phyloP scores from a whole-genome alignment of 257 asterid species.

The Solanum sitiens region DNA sequence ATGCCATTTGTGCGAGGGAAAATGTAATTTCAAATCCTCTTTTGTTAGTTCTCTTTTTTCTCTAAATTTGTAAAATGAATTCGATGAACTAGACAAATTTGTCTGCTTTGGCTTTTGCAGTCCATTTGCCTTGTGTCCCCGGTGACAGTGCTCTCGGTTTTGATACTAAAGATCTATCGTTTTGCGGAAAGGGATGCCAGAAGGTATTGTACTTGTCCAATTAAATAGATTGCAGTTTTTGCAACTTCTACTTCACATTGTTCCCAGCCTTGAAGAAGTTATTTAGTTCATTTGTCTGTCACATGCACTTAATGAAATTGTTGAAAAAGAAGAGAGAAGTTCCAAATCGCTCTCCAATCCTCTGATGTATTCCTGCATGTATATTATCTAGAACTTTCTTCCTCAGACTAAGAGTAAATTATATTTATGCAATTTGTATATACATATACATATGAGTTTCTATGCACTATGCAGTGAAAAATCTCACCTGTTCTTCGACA shows the following conservation, averaged over 20 bases:
- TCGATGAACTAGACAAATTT: neutral
- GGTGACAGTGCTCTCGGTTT: slow-evolving; percentile 28
- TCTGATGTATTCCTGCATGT: neutral
- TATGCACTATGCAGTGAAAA: slow-evolving; percentile 1
- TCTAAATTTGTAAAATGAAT: neutral
- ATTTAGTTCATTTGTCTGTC: neutral
- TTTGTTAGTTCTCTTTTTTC: neutral
- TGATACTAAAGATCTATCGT: slow-evolving; percentile 25
- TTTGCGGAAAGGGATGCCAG: slow-evolving; percentile 77
- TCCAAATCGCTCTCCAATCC: neutral
- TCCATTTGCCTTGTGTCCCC: slow-evolving; percentile 50
- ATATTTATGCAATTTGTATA: neutral
- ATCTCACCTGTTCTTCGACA: slow-evolving; percentile 22
- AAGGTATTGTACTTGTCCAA: slow-evolving; percentile 29
- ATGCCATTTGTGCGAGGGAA: slow-evolving; percentile 79
- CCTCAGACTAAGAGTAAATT: neutral
- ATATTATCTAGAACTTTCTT: neutral
- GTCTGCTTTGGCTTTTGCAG: slow-evolving; percentile 34
- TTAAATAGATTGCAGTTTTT: slow-evolving; percentile 1
- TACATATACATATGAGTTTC: neutral
- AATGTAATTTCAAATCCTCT: slow-evolving; percentile 34
- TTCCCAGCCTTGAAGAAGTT: neutral
- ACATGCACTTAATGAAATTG: neutral
- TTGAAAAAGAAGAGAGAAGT: neutral
- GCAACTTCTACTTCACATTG: neutral